Conservation (phyloP, 257 asterid genomes). For the Coffea canephora region DNA sequence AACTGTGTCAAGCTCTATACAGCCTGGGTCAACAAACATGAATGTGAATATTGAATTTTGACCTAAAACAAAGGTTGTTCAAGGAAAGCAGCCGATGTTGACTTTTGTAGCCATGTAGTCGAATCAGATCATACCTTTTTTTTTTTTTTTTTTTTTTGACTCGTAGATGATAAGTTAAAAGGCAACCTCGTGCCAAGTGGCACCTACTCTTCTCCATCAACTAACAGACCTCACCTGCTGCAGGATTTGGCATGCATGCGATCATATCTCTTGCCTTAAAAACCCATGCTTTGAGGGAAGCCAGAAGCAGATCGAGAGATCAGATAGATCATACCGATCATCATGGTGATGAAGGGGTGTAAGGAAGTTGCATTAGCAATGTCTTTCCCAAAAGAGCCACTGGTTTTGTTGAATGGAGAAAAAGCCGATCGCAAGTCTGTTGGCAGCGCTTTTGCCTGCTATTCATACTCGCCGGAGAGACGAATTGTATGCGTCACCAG, state of each 20-base stretch:
- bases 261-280: neutral
- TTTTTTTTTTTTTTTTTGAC: too few relatives aligned
- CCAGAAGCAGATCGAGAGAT: neutral
- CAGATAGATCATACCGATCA: neutral
- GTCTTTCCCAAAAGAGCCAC: neutral
- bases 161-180: too few relatives aligned
- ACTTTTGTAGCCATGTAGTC: neutral
- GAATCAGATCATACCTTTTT: neutral
- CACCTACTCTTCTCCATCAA: neutral
- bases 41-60: too few relatives aligned
- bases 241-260: neutral
- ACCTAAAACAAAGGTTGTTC: neutral
- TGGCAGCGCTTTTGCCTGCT: slow-evolving; percentile 5
- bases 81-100: neutral
- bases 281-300: neutral
- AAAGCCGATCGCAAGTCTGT: neutral
- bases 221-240: neutral
- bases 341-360: neutral
- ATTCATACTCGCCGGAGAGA: slow-evolving; percentile 21
- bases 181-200: neutral
- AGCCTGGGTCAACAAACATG: too few relatives aligned
- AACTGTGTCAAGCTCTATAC: too few relatives aligned
- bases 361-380: neutral
- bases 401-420: neutral
- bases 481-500: slow-evolving; percentile 32